A percentile compares a stretch with the other conserved stretches of the same genome.
Conservation (phyloP, 148 eudicot genomes). For the Rhododendron henanense region DNA sequence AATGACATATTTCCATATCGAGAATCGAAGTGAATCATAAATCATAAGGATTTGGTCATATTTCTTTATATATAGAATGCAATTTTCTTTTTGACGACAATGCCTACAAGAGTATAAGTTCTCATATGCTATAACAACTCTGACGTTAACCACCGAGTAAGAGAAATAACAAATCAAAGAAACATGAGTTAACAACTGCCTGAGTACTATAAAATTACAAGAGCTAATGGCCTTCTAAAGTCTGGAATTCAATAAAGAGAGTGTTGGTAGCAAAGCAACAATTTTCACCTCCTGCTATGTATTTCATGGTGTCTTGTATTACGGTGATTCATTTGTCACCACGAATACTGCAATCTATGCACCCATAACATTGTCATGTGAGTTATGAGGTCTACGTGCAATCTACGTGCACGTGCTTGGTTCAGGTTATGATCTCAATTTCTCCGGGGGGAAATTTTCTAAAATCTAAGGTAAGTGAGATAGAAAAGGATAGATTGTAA, state of each 20-base stretch:
- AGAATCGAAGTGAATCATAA: not conserved
- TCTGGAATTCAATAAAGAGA: not conserved
- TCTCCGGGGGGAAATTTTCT: not conserved
- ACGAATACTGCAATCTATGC: not conserved
- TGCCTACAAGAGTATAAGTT: not conserved
- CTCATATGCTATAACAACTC: not conserved
- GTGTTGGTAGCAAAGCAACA: not conserved
- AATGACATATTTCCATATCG: not conserved
- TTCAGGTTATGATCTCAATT: not conserved
- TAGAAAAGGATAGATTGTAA: not conserved
- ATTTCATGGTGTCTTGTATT: not conserved
- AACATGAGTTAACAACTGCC: not conserved
- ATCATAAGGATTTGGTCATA: not conserved
- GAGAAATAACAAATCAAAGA: not conserved
- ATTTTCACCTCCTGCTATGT: not conserved
- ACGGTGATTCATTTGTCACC: not conserved
- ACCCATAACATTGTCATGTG: not conserved
- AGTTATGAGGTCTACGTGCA: not conserved
- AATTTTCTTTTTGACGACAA: not conserved
- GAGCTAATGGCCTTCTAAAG: not conserved
- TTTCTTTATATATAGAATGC: not conserved
- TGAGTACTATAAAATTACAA: not conserved
- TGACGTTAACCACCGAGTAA: not conserved
- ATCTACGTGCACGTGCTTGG: not conserved
- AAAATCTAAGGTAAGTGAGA: not conserved